Evolutionary conservation across 805 yeast species (phyloP), one percentile per base, ranked within the genome.

Genomic region (Candida adriatica): DNA sequence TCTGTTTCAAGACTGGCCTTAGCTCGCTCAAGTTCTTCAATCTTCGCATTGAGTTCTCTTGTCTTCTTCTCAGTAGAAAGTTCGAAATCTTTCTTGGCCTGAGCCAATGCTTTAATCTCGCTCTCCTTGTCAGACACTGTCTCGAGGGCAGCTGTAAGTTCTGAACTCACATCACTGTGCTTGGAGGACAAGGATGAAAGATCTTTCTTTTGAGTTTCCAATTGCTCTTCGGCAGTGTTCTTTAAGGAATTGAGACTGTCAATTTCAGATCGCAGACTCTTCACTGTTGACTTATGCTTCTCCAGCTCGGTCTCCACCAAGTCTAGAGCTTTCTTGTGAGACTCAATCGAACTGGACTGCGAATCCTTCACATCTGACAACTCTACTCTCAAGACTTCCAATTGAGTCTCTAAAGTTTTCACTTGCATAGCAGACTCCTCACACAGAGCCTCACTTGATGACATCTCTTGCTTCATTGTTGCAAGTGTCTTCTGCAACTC

Each of bases 1-100:
- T 51, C 55, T 13, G 34, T 34, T 25, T 50, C 51, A n/a, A 45
- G 25, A 7, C 23, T 17, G 2, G 18, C n/a, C 16, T 34, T 37
- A 13, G 20, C 22, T 13, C 27, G 26, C 2, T 21, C 31, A 20
- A 41, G 14, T 11, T 31, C 30, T 8, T 37, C 31, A 19, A 36
- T 13, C 16, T 26, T n/a, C 7, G 20, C 17, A 27, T 42, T 27
- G 8, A 37, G 31, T 7, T 30, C 32, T 13, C 22, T 18, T 2
- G 22, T 5, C 21, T 28, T 19, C 4, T 18, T 5, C 14, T 31
- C 25, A n/a, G n/a, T n/a, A n/a, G n/a, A n/a, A n/a, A n/a, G n/a
- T n/a, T n/a, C n/a, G n/a, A n/a, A 18, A 5, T 34, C 34, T 16
- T 23, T 24, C 11, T 21, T 17, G 10, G 26, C 8, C 11, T 30